Conservation (phyloP, 1,284 basidiomycete genomes). For the Ceratobasidium sp. region DNA sequence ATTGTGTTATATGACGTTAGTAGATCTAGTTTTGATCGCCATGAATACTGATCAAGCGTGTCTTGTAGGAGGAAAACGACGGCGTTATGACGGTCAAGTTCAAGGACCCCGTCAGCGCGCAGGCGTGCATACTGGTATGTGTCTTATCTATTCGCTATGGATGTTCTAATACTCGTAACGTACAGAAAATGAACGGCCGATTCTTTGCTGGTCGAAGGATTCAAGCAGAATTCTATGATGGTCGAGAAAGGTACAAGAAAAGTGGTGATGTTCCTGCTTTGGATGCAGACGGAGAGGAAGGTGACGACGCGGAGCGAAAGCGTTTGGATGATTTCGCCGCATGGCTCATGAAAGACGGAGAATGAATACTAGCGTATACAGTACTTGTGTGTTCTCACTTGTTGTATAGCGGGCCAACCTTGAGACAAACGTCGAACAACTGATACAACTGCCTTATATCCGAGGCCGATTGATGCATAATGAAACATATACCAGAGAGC, state of each 20-base stretch:
- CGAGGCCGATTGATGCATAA: slow-evolving; percentile 18
- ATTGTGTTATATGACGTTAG: slow-evolving; percentile 96
- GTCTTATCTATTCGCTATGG: neutral
- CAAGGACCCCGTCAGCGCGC: slow-evolving; percentile 85
- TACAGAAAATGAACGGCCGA: slow-evolving; percentile 93
- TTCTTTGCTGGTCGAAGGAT: slow-evolving; percentile 90
- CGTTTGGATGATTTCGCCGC: slow-evolving; percentile 88
- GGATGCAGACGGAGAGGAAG: slow-evolving; percentile 66
- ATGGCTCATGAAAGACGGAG: slow-evolving; percentile 68
- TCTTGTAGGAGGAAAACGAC: slow-evolving; percentile 84
- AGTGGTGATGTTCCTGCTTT: slow-evolving; percentile 71
- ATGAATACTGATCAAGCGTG: slow-evolving; percentile 10
- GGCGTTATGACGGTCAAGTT: slow-evolving; percentile 98
- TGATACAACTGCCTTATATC: slow-evolving; percentile 25
- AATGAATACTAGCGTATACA: neutral
- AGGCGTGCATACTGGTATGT: slow-evolving; percentile 88
- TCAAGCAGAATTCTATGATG: slow-evolving; percentile 83
- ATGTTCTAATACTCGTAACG: neutral
- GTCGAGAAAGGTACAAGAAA: slow-evolving; percentile 84
- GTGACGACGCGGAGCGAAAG: slow-evolving; percentile 80
- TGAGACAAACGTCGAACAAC: neutral
- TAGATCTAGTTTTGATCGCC: slow-evolving; percentile 48
- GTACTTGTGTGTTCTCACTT: neutral
- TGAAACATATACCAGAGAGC: slow-evolving; percentile 32
- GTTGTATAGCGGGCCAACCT: neutral